Conservation (phyloP, 108 stramenopile species). For the Skeletonema menzelii region DNA sequence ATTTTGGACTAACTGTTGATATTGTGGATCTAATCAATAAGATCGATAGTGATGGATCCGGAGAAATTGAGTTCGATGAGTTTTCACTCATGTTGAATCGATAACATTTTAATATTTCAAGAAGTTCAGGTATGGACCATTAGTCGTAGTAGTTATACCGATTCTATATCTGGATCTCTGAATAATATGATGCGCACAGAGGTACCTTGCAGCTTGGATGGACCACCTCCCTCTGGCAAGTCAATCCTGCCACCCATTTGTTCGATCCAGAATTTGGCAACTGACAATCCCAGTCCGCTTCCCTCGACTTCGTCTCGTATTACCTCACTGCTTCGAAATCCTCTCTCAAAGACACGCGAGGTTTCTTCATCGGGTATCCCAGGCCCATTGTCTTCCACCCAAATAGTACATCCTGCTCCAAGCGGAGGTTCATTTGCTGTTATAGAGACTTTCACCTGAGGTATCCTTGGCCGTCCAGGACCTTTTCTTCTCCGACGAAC, state of each 20-base stretch:
- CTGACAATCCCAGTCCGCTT: slow-evolving; percentile 73
- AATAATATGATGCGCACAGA: slow-evolving; percentile 42
- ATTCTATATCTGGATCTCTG: slow-evolving; percentile 27
- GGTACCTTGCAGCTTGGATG: slow-evolving; percentile 33
- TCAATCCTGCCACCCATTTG: slow-evolving; percentile 75
- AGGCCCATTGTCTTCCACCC: slow-evolving; percentile 86
- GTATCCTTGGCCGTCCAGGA: slow-evolving; percentile 29
- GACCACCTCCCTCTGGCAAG: slow-evolving; percentile 43
- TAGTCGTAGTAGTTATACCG: too few relatives aligned
- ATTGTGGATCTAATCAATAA: slow-evolving; percentile 82
- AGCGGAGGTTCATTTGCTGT: slow-evolving; percentile 49
- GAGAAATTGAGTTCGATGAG: slow-evolving; percentile 88
- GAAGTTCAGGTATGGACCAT: too few relatives aligned
- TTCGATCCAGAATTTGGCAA: slow-evolving; percentile 53
- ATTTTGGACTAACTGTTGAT: slow-evolving; percentile 86
- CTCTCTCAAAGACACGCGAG: slow-evolving; percentile 78
- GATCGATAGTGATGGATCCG: slow-evolving; percentile 78
- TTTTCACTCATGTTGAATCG: slow-evolving; percentile 71
- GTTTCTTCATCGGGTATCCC: slow-evolving; percentile 68
- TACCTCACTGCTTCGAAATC: slow-evolving; percentile 60
- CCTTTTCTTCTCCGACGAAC: slow-evolving; percentile 41
- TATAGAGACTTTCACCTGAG: slow-evolving; percentile 59
- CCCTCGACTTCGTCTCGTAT: slow-evolving; percentile 47
- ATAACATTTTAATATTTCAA: slow-evolving; percentile 14
- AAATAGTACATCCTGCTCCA: slow-evolving; percentile 63